These are phyloP conservation scores for Peniophora sp. DNA, from an alignment of 1,284 basidiomycete genomes.

Conservation along the genomic window DNA sequence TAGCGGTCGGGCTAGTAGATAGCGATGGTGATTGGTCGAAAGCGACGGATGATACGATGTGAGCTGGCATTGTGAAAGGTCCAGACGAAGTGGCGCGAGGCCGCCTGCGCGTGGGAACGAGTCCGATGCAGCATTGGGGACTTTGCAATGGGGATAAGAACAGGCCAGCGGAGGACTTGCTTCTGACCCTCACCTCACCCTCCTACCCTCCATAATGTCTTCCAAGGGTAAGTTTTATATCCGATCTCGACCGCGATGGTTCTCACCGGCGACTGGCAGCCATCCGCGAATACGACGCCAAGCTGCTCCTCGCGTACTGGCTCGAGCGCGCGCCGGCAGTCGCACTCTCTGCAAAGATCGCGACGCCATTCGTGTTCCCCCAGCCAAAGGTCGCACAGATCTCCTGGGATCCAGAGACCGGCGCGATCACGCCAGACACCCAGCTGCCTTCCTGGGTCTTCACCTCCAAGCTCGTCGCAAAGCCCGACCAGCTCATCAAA, in stretches of 20 bases:
- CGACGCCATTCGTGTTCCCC: constrained; percentile 58
- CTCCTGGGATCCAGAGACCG: constrained; percentile 80
- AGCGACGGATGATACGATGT: too few relatives aligned
- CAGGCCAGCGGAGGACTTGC: too few relatives aligned
- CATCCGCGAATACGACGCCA: constrained; percentile 92
- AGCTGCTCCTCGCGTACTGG: constrained; percentile 92
- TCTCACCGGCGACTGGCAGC: constrained; percentile 34
- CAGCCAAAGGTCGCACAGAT: constrained; percentile 74
- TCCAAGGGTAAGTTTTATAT: constrained; percentile 15
- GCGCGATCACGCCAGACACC: constrained; percentile 73
- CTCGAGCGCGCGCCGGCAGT: constrained; percentile 76
- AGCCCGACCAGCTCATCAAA: constrained; percentile 99
- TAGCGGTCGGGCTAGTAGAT: too few relatives aligned
- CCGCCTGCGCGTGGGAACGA: too few relatives aligned
- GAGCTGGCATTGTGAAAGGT: too few relatives aligned
- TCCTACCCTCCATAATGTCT: constrained; percentile 18
- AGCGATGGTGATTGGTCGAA: too few relatives aligned
- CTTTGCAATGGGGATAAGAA: too few relatives aligned
- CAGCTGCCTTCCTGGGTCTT: constrained; percentile 83
- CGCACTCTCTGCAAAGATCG: constrained; percentile 41
- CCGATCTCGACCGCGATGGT: not conserved
- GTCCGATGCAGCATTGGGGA: too few relatives aligned
- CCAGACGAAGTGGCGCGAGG: too few relatives aligned
- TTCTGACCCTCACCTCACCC: constrained; percentile 5
- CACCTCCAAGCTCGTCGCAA: constrained; percentile 83